Conservation (phyloP, 495 filamentous ascomycete genomes). For the Aspergillus conjunctus region DNA sequence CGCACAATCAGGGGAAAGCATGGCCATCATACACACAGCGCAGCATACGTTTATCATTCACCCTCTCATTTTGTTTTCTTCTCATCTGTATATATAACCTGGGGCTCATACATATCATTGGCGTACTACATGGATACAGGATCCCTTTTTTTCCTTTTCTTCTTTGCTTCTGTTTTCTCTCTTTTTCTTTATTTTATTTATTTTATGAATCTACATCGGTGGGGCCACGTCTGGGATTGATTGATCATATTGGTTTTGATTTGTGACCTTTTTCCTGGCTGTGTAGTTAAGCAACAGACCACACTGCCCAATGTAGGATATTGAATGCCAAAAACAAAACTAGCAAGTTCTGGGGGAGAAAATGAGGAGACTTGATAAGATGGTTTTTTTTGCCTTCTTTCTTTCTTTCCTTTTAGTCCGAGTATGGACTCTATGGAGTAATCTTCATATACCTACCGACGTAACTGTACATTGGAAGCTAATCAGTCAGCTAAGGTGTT, state of each 20-base stretch:
- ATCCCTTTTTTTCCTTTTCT: slow-evolving; percentile 6
- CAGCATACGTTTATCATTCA: slow-evolving; percentile 6
- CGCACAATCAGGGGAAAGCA: not conserved
- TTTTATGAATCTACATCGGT: slow-evolving; percentile 4
- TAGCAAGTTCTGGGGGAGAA: not conserved
- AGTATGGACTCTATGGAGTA: no score
- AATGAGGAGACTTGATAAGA: not conserved
- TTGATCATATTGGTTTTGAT: no score
- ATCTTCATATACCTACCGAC: no score
- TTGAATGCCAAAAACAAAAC: slow-evolving; percentile 4
- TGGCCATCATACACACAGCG: not conserved
- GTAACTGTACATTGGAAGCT: no score
- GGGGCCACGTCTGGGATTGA: slow-evolving; percentile 14
- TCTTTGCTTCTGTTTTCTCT: slow-evolving; percentile 11
- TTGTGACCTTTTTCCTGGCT: not conserved
- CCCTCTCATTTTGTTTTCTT: slow-evolving; percentile 23
- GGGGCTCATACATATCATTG: slow-evolving; percentile 15
- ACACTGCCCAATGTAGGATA: no score
- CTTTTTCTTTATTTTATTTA: not conserved
- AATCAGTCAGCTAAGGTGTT: no score
- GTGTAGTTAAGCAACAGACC: no score
- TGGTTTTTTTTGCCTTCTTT: no score
- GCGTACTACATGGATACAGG: slow-evolving; percentile 18
- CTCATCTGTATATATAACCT: slow-evolving; percentile 17
- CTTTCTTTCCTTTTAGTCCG: no score